Conservation (phyloP, 192 early-diverging fungal genomes). For the Helicostylum pulchrum region DNA sequence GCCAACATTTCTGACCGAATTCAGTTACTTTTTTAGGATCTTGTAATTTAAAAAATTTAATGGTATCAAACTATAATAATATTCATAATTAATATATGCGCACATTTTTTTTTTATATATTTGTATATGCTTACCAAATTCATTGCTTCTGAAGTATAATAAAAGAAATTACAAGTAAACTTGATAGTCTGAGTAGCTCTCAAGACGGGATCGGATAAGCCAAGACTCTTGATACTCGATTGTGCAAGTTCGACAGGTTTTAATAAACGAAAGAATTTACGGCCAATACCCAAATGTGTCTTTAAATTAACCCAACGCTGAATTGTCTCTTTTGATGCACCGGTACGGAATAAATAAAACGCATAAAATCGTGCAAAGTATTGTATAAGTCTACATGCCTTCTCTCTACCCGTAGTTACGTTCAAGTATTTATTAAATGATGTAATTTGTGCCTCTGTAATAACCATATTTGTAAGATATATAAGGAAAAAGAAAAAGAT, state of each 20-base stretch:
- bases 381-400: conserved; percentile 76
- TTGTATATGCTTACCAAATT: conserved; percentile 52
- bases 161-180: neutral
- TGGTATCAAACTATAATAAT: conserved; percentile 18
- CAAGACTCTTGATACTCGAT: conserved; percentile 49
- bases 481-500: neutral
- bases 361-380: conserved; percentile 81
- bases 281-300: conserved; percentile 51
- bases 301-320: conserved; percentile 60
- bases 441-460: conserved; percentile 19
- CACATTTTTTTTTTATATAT: neutral
- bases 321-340: conserved; percentile 53
- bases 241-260: conserved; percentile 67
- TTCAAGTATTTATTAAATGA: conserved; percentile 44
- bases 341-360: conserved; percentile 57
- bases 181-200: neutral
- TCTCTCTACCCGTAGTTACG: conserved; percentile 73
- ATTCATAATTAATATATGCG: neutral
- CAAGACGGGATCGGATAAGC: conserved; percentile 42
- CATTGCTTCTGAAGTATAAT: conserved; percentile 46
- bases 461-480: conserved; percentile 11
- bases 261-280: conserved; percentile 71
- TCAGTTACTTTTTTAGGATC: conserved; percentile 60
- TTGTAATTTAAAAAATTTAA: conserved; percentile 22
- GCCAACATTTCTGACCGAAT: conserved; percentile 64